Base-by-base conservation (phyloP, 805 yeast genomes). In the Candida tibetensis region DNA sequence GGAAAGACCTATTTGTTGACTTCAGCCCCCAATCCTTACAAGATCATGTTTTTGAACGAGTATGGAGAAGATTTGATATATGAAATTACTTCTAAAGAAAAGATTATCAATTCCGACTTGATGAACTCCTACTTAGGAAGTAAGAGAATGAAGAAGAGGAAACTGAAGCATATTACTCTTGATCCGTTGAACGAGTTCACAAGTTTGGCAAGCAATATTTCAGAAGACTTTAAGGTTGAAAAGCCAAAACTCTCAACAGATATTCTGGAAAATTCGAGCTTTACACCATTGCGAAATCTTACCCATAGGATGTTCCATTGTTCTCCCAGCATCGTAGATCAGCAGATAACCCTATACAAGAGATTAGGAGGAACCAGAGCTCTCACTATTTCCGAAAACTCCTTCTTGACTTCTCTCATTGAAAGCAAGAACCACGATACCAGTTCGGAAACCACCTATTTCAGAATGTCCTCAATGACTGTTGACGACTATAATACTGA, bases 381-480 rank as follows among this genome's bases (percentile, higher is more conserved):
- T 3, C 37, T 34, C 17, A 18, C 17, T 4, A 4, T 34, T 9
- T 30, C 15, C 13, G 27, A 34, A 28, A 3, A 13, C 10, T 18
- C 31, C 1, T 34, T 34, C 26, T 28, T 34, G 21, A 13, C 25
- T 10, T 34, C 37, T 4, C 37, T 34, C 15, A 16, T 16, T 14
- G 17, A n/a, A 13, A 26, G 31, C 21, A 28, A 34, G 1, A 17
- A 17, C 2, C 25, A 4, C 64, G 79, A 35, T 47, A 46, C 21
- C 38, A 42, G 45, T 26, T 42, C 16, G 26, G 28, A 30, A 37
- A 23, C 42, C 4, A 23, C 41, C 19, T 44, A 46, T 15, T 62
- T 71, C 27, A 51, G 57, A 12, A 69, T 67, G 37, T 64, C 67
- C 31, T 71, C 71, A 50, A 55, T 57, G 40, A 57, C 53, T 55